Percentiles rank a stretch among this genome's conserved stretches.
Evolutionary conservation across 345 rosid genomes (phyloP).

Genomic region (Punica granatum): DNA sequence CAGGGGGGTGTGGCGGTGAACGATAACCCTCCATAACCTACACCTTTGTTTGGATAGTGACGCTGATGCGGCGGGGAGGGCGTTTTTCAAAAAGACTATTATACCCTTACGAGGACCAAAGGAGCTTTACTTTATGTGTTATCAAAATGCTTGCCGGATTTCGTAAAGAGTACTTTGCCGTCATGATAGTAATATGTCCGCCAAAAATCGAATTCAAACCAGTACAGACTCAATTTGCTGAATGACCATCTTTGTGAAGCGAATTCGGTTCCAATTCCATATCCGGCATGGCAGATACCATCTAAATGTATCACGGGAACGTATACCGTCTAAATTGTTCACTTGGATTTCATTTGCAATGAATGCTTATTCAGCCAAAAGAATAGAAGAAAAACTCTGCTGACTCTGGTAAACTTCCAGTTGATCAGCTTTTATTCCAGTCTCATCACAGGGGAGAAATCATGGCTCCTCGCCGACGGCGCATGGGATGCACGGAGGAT

Average conservation of each 20-base stretch:
- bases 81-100: too few species aligned
- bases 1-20: too few species aligned
- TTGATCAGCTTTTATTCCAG: neutral
- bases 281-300: neutral
- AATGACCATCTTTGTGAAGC: too few species aligned
- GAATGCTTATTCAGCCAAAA: neutral
- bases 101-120: too few species aligned
- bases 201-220: neutral
- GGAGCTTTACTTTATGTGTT: too few species aligned
- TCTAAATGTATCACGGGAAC: neutral
- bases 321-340: neutral
- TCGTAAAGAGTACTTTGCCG: too few species aligned
- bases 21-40: too few species aligned
- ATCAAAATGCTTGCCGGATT: too few species aligned
- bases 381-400: neutral
- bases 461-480: conserved; percentile 15
- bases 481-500: conserved; percentile 37
- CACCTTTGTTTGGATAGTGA: too few species aligned
- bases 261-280: too few species aligned
- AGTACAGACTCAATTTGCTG: neutral
- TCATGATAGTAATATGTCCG: neutral
- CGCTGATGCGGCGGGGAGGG: too few species aligned
- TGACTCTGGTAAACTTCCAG: neutral
- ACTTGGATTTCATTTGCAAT: neutral
- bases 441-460: conserved; percentile 8